Evolutionary conservation across 495 filamentous ascomycete genomes (phyloP).

Genomic region (Aspergillus wentii): DNA sequence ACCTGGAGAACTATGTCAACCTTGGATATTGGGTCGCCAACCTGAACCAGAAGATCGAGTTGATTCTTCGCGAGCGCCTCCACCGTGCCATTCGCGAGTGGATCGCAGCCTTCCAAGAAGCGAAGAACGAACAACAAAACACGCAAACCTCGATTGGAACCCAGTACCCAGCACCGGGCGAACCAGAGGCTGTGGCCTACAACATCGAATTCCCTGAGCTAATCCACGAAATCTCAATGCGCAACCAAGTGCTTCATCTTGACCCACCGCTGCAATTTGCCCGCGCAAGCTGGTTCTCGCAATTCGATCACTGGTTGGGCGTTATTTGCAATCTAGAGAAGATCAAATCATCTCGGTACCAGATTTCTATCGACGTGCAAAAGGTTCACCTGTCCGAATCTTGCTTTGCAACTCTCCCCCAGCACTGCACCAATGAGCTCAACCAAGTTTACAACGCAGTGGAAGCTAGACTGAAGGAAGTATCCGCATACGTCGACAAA

Average conservation of each 20-base stretch:
- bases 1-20: slow-evolving; percentile 92
- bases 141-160: slow-evolving; percentile 15
- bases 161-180: slow-evolving; percentile 30
- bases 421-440: slow-evolving; percentile 70
- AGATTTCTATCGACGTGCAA: slow-evolving; percentile 70
- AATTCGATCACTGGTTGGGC: slow-evolving; percentile 89
- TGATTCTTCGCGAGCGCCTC: slow-evolving; percentile 68
- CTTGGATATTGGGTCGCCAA: slow-evolving; percentile 80
- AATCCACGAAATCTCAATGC: slow-evolving; percentile 89
- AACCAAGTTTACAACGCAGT: slow-evolving; percentile 73
- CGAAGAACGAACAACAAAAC: slow-evolving; percentile 39
- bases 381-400: slow-evolving; percentile 56
- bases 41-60: slow-evolving; percentile 78
- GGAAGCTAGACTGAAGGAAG: slow-evolving; percentile 69
- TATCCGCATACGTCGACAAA: slow-evolving; percentile 83
- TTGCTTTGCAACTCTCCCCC: slow-evolving; percentile 82
- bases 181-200: slow-evolving; percentile 47
- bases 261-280: slow-evolving; percentile 91
- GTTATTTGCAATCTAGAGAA: slow-evolving; percentile 87
- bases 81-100: slow-evolving; percentile 76
- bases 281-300: slow-evolving; percentile 86
- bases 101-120: slow-evolving; percentile 72
- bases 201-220: slow-evolving; percentile 51
- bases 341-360: slow-evolving; percentile 90
- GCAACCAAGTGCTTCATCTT: slow-evolving; percentile 92